Evolutionary conservation across 129 eudicot genomes (phyloP), one percentile per base, ranked within the genome.

Genomic region (Flaveria bidentis): DNA sequence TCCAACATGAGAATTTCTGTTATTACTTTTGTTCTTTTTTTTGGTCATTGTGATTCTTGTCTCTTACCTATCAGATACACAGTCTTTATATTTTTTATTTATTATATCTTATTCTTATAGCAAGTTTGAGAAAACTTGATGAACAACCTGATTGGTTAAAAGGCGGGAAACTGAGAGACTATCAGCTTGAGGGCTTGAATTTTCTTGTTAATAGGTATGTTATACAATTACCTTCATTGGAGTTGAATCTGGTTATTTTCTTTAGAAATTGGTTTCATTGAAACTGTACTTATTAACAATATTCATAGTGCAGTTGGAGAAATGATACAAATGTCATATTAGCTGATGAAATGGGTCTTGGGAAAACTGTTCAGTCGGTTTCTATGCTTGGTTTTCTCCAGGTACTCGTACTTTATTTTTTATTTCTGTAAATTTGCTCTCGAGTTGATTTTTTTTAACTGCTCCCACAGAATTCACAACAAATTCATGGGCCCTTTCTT

Each of bases 291-390:
- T 84, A 85, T 71, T 72, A 39, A 49, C 84, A 81, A 61, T 67
- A 80, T 73, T 69, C 85, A 70, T 77, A 83, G 84, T 67, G 81
- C 91, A 95, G 99, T 83, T 95, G 99, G 99, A 87, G 97, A 84
- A 95, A 91, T 63, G 96, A 95, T 75, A 91, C 97, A 10, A 95
- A 95, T 88, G 99, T 95, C 63, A 95, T 95, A 82, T 85, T 95
- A 81, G 99, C 97, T 36, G 97, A 95, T 89, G 97, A 95, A 82
- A 95, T 95, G 99, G 99, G 99, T 66, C 99, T 95, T 77, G 99
- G 99, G 17, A 95, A 95, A 88, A 95, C 99, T 61, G 95, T 95
- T 72, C 97, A 95, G 87, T 91, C 97, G 13, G 97, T 91, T 84
- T 95, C 99, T 45, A 95, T 95, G 99, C 95, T 95, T 69, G 99